Base-by-base conservation (phyloP, 805 yeast genomes). In the Zygotorulaspora florentina region DNA sequence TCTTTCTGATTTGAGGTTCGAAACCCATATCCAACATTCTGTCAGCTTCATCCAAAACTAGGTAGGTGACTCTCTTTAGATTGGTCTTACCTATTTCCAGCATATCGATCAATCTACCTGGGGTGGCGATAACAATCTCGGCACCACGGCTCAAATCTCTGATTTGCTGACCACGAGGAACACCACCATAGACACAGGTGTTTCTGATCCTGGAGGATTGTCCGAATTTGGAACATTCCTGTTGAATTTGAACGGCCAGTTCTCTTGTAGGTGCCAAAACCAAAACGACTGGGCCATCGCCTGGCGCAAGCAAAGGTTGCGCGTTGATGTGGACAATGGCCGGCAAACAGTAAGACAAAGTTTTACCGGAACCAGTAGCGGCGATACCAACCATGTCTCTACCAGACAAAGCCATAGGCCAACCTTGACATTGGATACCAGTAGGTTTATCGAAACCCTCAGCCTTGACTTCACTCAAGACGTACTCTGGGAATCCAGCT, bases 21-120 rank as follows among this genome's bases (percentile, higher is more conserved):
- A 93, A 93, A 70, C 99, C 99, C 99, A 93, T 93, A 76, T 93
- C 99, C 74, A 93, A 81, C 99, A 93, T 93, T 79, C 99, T 87
- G 73, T 93, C 99, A 64, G 99, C 99, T 80, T 93, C 99, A 72
- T 93, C 99, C 62, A 93, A 79, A 52, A 93, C 98, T 68, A 93
- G 79, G 73, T 93, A 93, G 43, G 98, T 93, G 53, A 93, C 96
- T 76, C 98, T 87, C 69, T 87, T 83, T 64, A 93, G 78, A 74
- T 91, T 93, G 49, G 98, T 93, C 75, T 86, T 90, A 62, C 93
- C 91, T 53, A 85, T 75, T 74, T 93, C 98, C 62, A 93, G 79
- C 96, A 93, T 87, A 72, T 93, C 99, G 60, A 93, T 87, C 70
- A 93, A 80, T 79, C 99, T 87, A 76, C 99, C 99, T 56, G 99